Evolutionary conservation across 2,329 filamentous ascomycete genomes (phyloP), one percentile per base, ranked within the genome.

Genomic region (Apiospora aurea): DNA sequence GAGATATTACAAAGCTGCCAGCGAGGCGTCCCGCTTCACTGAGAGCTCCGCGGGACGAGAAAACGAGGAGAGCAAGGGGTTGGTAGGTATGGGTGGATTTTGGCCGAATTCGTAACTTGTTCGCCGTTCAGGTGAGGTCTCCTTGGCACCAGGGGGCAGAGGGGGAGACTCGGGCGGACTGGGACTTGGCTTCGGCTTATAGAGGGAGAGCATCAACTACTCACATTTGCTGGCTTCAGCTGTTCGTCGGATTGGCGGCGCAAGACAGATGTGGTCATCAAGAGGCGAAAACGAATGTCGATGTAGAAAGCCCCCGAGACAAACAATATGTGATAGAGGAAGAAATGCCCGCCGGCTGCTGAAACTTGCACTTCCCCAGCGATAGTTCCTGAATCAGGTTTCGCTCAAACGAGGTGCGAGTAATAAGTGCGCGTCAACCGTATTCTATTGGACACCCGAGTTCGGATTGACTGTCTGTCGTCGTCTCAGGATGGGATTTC

Each of bases 401-500:
- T 64, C 57, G 57, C 57, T 64, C 34, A 41, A 64, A 64, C 57
- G 57, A 64, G 34, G 34, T 64, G 57, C 57, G 57, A 64, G 57
- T 64, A 64, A 64, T 64, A 64, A 64, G 57, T 64, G 57, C 57
- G 57, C 57, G 57, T 64, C 57, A 64, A 64, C 57, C 34, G 57
- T 64, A n/a, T 64, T 64, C 57, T 64, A 64, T 64, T 64, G 57
- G 57, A 41, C 57, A 64, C 34, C 57, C 57, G 18, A 41, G 18
- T 64, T 64, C 57, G 57, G 57, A 64, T 64, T 64, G 57, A 4
- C 53, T 41, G 67, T 47, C 67, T 69, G 67, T 69, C 47, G 47
- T 69, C 67, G 67, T 69, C 67, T 69, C 67, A 69, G 67, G 67
- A 69, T 69, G 67, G 67, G 57, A 64, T 41, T 41, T 64, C 34